phyloP scores from a whole-genome alignment of 2,329 filamentous ascomycete genomes.

The Pseudocercospora cruenta region DNA sequence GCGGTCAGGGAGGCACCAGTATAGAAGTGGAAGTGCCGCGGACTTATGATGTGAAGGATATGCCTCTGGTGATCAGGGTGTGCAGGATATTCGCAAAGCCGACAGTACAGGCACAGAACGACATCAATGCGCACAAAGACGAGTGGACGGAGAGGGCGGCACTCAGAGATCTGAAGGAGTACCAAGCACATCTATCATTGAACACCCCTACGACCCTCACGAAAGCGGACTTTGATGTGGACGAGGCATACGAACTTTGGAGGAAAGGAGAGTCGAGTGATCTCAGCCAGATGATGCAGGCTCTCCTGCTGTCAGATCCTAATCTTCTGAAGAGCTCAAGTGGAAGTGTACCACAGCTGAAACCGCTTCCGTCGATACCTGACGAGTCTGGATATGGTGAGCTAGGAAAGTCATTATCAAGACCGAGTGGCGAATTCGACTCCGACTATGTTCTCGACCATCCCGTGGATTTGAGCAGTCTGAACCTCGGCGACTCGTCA shows the following conservation, averaged over 20 bases:
- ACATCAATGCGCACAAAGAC: conserved; percentile 79
- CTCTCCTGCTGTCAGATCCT: conserved; percentile 83
- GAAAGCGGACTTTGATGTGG: conserved; percentile 84
- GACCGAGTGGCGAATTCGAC: conserved; percentile 43
- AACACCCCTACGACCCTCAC: conserved; percentile 76
- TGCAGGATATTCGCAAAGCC: conserved; percentile 82
- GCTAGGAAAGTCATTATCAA: conserved; percentile 52
- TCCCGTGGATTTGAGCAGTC: conserved; percentile 66
- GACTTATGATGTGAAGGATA: conserved; percentile 93
- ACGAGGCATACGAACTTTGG: conserved; percentile 88
- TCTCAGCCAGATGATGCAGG: conserved; percentile 89
- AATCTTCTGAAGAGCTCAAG: conserved; percentile 76
- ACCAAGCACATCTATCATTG: conserved; percentile 84
- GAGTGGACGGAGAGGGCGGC: conserved; percentile 92
- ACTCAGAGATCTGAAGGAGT: conserved; percentile 86
- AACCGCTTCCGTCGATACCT: conserved; percentile 27
- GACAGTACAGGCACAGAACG: conserved; percentile 78
- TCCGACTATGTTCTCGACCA: conserved; percentile 66
- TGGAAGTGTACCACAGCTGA: conserved; percentile 40
- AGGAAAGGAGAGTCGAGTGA: conserved; percentile 86
- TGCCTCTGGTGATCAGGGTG: conserved; percentile 88
- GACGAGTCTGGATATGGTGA: conserved; percentile 43
- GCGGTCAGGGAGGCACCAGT: conserved; percentile 63
- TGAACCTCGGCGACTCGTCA: conserved; percentile 61
- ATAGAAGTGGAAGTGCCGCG: conserved; percentile 82